A percentile compares a stretch with the other conserved stretches of the same genome.
These are phyloP conservation scores for Heteromeles arbutifolia DNA, from an alignment of 306 rosid species.

Conservation along the genomic window DNA sequence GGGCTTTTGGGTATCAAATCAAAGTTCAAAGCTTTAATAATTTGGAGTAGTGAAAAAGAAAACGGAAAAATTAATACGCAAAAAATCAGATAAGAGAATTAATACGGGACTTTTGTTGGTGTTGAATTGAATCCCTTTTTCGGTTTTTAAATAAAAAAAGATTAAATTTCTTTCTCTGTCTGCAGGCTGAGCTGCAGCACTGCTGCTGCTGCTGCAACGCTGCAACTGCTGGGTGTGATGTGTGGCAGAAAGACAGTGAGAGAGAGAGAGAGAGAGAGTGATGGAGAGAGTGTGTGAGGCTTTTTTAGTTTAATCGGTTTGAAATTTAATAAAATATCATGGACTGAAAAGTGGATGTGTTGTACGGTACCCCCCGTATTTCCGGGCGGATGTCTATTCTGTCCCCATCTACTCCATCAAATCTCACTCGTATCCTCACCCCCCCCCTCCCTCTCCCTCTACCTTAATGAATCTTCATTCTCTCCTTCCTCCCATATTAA, in stretches of 20 bases:
- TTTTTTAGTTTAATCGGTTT: conserved; percentile 15
- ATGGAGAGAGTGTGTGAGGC: conserved; percentile 22
- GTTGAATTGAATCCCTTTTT: conserved; percentile 4
- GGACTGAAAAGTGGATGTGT: conserved; percentile 33
- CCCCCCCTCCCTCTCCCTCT: background rate
- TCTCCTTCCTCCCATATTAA: background rate
- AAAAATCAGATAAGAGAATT: background rate
- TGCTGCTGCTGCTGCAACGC: conserved; percentile 67
- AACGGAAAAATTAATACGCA: background rate
- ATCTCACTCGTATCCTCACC: conserved; percentile 69
- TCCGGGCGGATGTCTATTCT: conserved; percentile 96
- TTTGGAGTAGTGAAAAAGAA: background rate
- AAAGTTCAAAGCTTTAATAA: conserved; percentile 13
- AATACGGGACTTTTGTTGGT: background rate
- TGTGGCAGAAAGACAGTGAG: conserved; percentile 58
- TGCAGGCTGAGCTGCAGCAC: conserved; percentile 46
- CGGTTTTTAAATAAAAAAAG: background rate
- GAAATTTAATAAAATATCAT: conserved; percentile 23
- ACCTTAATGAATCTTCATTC: background rate
- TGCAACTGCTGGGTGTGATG: conserved; percentile 82
- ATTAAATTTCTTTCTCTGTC: conserved; percentile 10
- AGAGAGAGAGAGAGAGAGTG: conserved; percentile 13
- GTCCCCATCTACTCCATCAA: conserved; percentile 86
- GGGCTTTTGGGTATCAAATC: conserved; percentile 51
- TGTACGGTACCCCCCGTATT: conserved; percentile 84